A percentile compares a stretch with the other conserved stretches of the same genome.
Conservation (phyloP, 441 rosid genomes). For the Capsella rubella region DNA sequence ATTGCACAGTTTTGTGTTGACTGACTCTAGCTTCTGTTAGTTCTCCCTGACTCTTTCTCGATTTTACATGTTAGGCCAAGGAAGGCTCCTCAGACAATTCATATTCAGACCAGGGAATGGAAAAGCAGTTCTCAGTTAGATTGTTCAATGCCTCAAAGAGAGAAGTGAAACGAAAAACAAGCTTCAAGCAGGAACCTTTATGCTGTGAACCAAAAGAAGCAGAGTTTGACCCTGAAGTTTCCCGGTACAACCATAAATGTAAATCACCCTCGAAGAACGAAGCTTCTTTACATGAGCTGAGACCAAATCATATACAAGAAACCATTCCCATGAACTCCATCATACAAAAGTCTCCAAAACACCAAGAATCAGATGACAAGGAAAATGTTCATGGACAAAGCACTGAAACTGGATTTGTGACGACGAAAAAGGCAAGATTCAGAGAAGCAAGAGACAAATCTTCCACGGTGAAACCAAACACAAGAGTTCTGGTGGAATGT, state of each 20-base stretch:
- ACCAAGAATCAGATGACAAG: conserved; percentile 34
- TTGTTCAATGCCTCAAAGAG: conserved; percentile 4
- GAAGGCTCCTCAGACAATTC: conserved; percentile 22
- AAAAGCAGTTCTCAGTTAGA: conserved; percentile 4
- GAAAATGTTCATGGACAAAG: conserved; percentile 31
- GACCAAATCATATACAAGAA: conserved; percentile 37
- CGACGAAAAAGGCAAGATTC: conserved; percentile 50
- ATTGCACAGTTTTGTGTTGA: background rate
- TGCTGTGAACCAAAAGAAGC: conserved; percentile 25
- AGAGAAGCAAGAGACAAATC: conserved; percentile 42
- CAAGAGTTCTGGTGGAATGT: conserved; percentile 40
- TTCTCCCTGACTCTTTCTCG: conserved; percentile 5
- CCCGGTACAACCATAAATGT: background rate
- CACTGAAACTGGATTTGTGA: conserved; percentile 56
- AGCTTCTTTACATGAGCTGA: conserved; percentile 28
- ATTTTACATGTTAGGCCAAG: conserved; percentile 35
- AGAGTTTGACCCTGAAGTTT: background rate
- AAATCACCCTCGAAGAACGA: conserved; percentile 2
- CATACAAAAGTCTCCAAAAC: conserved; percentile 15
- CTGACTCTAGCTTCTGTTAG: background rate
- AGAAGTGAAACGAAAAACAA: conserved; percentile 39
- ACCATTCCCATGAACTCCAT: conserved; percentile 19
- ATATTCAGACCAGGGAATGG: conserved; percentile 30
- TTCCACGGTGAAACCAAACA: conserved; percentile 27
- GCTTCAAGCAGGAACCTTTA: conserved; percentile 37